Evolutionary conservation across 441 rosid species (phyloP), one percentile per base, ranked within the genome.

Genomic region (Melastoma candidum): DNA sequence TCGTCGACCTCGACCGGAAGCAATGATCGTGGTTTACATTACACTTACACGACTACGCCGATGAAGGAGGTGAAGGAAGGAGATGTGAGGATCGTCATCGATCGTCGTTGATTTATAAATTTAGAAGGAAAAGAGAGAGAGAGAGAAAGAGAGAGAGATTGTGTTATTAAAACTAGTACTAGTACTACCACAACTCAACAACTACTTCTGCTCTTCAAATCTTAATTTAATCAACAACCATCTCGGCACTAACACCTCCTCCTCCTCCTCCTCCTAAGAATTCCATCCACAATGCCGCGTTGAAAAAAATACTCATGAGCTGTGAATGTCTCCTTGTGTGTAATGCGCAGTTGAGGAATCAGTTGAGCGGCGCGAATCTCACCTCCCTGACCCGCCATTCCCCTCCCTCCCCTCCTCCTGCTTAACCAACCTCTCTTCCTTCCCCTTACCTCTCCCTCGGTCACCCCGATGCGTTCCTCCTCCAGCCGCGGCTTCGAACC

Each of bases 291-390:
- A 17, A 17, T 17, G 2, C 63, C 70, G 95, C 79, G 84, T 84
- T 79, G 85, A 80, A 82, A 46, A 29, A 17, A 17, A 17, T 17
- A 29, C 36, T 29, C 36, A 29, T 29, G 36, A 29, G 36, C 81
- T 63, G 78, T 69, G 82, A 53, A 46, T 47, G 44, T 61, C 3
- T 14, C 2, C 32, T 14, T 43, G 41, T 43, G 55, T 43, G 55
- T 17, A 17, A 17, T 43, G 44, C 55, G 45, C 27, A 29, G 55
- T 44, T 0, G 55, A n/a, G 44, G 54, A 58, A 71, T 84, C 80
- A 67, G 94, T 82, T 86, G 86, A 77, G 83, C 73, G 75, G 88
- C 74, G 83, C 78, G 77, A 77, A 67, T 82, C 77, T 74, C 69
- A 77, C 71, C 73, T 56, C 57, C 49, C 43, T n/a, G 0, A 1